Conservation (phyloP, 2,329 filamentous ascomycete species). For the Paraphaeosphaeria sporulosa region DNA sequence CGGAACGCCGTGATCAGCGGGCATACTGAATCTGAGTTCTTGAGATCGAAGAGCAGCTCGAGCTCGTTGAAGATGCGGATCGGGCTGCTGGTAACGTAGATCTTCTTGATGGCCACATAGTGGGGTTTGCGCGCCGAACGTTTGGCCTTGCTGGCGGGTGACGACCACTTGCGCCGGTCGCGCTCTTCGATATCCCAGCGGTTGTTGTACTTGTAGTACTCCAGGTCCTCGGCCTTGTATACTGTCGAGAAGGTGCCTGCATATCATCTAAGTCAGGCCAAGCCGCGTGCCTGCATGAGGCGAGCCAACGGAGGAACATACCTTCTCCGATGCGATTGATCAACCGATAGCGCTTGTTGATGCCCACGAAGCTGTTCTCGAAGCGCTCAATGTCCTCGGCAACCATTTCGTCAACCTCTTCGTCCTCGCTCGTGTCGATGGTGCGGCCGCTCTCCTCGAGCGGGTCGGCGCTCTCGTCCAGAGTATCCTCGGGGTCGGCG, state of each 20-base stretch:
- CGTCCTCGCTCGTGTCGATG: constrained; percentile 53
- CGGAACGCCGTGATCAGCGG: constrained; percentile 98
- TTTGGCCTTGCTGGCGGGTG: constrained; percentile 68
- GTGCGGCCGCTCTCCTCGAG: constrained; percentile 60
- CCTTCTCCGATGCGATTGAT: constrained; percentile 98
- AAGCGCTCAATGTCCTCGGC: constrained; percentile 88
- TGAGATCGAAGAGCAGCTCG: constrained; percentile 87
- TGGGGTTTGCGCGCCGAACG: constrained; percentile 63
- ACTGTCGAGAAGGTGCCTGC: constrained; percentile 97
- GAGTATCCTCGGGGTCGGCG: constrained; percentile 49
- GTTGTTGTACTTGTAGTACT: constrained; percentile 84
- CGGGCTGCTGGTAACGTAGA: constrained; percentile 97
- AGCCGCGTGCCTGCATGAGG: constrained; percentile 34
- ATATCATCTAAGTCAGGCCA: constrained; percentile 32
- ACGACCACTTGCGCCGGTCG: constrained; percentile 69
- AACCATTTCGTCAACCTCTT: constrained; percentile 73
- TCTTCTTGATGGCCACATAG: constrained; percentile 98
- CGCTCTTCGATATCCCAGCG: constrained; percentile 81
- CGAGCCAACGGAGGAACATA: constrained; percentile 51
- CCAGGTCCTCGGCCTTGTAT: constrained; percentile 95
- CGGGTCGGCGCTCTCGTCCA: constrained; percentile 59
- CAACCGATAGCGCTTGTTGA: constrained; percentile 82
- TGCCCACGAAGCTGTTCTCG: constrained; percentile 81
- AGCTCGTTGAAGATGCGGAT: constrained; percentile 94
- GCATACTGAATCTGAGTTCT: constrained; percentile 84